Evolutionary conservation across 441 rosid genomes (phyloP).

Genomic region (Erysimum pusillum): DNA sequence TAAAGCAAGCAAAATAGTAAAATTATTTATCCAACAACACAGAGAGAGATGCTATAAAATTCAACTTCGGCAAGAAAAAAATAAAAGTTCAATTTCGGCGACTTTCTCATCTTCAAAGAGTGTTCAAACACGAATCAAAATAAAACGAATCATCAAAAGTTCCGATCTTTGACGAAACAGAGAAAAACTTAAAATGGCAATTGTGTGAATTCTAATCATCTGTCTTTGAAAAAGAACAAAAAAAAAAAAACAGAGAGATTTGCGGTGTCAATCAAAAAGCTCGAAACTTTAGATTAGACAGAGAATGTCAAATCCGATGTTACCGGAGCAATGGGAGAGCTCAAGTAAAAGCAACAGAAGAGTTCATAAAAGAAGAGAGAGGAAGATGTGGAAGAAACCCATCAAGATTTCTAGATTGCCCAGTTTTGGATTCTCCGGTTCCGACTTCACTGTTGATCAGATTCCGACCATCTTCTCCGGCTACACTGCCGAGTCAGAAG

Average conservation of each 20-base stretch:
- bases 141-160: slow-evolving; percentile 2
- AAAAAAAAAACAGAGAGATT: slow-evolving; percentile 41
- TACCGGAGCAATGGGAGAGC: slow-evolving; percentile 47
- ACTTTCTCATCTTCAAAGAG: slow-evolving; percentile 42
- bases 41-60: slow-evolving; percentile 23
- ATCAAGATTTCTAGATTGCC: slow-evolving; percentile 57
- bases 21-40: slow-evolving; percentile 6
- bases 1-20: slow-evolving; percentile 10
- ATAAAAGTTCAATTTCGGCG: slow-evolving; percentile 24
- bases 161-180: slow-evolving; percentile 26
- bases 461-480: slow-evolving; percentile 49
- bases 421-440: slow-evolving; percentile 50
- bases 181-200: slow-evolving; percentile 16
- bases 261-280: slow-evolving; percentile 36
- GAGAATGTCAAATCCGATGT: slow-evolving; percentile 46
- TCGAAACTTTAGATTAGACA: slow-evolving; percentile 28
- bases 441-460: slow-evolving; percentile 35
- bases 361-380: slow-evolving; percentile 48
- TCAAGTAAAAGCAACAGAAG: slow-evolving; percentile 45
- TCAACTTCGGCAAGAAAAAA: slow-evolving; percentile 7
- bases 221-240: background rate
- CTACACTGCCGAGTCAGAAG: slow-evolving; percentile 54
- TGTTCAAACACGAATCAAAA: slow-evolving; percentile 43
- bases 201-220: slow-evolving; percentile 16
- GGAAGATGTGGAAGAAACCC: slow-evolving; percentile 61